These are phyloP conservation scores for Smithsoniella earleae DNA, from an alignment of 163 green algal genomes.

Conservation along the genomic window DNA sequence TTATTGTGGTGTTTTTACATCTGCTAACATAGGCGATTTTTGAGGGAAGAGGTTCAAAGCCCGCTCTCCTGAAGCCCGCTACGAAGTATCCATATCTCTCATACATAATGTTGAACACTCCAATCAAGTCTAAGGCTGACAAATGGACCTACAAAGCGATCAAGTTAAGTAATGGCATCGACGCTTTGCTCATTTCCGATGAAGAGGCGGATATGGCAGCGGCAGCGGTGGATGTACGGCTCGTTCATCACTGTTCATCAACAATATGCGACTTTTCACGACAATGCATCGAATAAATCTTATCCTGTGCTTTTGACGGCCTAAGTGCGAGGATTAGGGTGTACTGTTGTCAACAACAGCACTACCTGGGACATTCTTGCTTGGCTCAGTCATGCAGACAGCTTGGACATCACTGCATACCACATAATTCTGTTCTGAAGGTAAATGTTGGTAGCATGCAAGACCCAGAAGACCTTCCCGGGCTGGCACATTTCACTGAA, in stretches of 20 bases:
- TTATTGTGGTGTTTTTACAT: too few relatives aligned
- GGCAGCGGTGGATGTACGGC: slow-evolving; percentile 62
- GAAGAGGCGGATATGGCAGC: slow-evolving; percentile 63
- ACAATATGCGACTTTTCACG: neutral
- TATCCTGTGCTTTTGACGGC: neutral
- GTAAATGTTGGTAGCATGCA: slow-evolving; percentile 62
- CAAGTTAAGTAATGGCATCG: slow-evolving; percentile 53
- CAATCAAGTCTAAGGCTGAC: slow-evolving; percentile 48
- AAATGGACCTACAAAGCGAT: slow-evolving; percentile 47
- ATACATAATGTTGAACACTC: too few relatives aligned
- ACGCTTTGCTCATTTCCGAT: slow-evolving; percentile 58
- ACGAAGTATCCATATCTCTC: too few relatives aligned
- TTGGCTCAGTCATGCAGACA: neutral
- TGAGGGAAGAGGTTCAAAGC: too few relatives aligned
- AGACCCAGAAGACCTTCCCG: slow-evolving; percentile 60
- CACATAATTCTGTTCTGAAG: slow-evolving; percentile 37
- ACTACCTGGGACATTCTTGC: neutral
- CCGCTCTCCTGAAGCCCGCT: too few relatives aligned
- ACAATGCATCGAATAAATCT: neutral
- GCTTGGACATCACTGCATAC: neutral
- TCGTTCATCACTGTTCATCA: neutral
- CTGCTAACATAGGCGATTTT: too few relatives aligned
- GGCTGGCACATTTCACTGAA: slow-evolving; percentile 76
- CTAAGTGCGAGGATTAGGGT: neutral
- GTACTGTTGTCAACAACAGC: neutral